phyloP scores from a whole-genome alignment of 2,329 filamentous ascomycete genomes.

The Sclerotinia glacialis region DNA sequence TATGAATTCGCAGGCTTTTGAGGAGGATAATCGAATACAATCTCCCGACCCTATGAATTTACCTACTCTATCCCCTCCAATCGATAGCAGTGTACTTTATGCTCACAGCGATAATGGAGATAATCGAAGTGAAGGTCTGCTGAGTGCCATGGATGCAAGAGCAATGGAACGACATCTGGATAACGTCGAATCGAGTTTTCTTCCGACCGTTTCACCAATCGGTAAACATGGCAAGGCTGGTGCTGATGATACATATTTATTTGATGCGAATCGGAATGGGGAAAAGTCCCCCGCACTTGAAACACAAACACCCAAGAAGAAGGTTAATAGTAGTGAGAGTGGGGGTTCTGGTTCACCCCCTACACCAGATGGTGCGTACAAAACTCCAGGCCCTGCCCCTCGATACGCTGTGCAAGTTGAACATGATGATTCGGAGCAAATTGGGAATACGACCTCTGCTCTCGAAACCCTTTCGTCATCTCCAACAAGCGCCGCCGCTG shows the following conservation, averaged over 20 bases:
- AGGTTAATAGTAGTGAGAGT: constrained; percentile 6
- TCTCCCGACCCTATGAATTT: constrained; percentile 33
- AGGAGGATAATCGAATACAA: constrained; percentile 28
- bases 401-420: constrained; percentile 14
- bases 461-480: constrained; percentile 56
- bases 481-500: constrained; percentile 54
- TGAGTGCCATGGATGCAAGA: constrained; percentile 37
- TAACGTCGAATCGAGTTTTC: constrained; percentile 65
- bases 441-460: constrained; percentile 47
- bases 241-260: constrained; percentile 59
- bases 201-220: constrained; percentile 57
- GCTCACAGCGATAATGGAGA: constrained; percentile 32
- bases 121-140: constrained; percentile 29
- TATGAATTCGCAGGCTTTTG: constrained; percentile 25
- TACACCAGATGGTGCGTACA: constrained; percentile 34
- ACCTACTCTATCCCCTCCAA: constrained; percentile 33
- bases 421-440: constrained; percentile 26
- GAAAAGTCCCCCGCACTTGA: constrained; percentile 12
- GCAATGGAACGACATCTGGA: constrained; percentile 49
- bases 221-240: constrained; percentile 45
- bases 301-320: neutral
- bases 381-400: constrained; percentile 30
- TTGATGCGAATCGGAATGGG: constrained; percentile 44
- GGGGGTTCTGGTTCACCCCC: constrained; percentile 28
- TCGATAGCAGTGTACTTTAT: constrained; percentile 35